A percentile compares a stretch with the other conserved stretches of the same genome.
phyloP scores from a whole-genome alignment of 2,329 filamentous ascomycete genomes.

The Trichoderma cornu-damae region DNA sequence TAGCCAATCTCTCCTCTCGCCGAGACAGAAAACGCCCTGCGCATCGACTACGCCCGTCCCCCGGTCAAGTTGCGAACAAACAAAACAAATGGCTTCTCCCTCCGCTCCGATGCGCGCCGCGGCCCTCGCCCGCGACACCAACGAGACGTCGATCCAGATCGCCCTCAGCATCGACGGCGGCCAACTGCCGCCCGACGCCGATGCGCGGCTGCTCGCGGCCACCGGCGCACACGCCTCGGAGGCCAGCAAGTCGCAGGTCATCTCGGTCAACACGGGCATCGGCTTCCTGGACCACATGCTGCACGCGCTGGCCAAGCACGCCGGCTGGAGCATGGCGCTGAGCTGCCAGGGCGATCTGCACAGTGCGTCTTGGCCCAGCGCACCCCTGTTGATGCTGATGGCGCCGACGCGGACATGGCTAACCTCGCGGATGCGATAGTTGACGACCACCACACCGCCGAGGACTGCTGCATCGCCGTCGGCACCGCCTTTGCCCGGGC shows the following conservation, averaged over 20 bases:
- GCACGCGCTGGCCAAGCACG: constrained; percentile 92
- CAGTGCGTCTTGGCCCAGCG: constrained; percentile 53
- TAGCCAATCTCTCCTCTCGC: neutral
- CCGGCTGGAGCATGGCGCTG: constrained; percentile 84
- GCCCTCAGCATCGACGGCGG: constrained; percentile 93
- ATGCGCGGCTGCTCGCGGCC: constrained; percentile 47
- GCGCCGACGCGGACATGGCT: too few species aligned
- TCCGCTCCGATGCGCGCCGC: constrained; percentile 35
- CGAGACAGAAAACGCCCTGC: neutral
- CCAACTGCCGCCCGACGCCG: constrained; percentile 60
- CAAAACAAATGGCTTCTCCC: constrained; percentile 4
- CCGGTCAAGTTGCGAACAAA: too few species aligned
- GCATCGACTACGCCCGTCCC: too few species aligned
- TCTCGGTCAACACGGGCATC: constrained; percentile 86
- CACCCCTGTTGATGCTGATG: too few species aligned
- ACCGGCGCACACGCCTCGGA: constrained; percentile 73
- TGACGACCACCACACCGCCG: constrained; percentile 97
- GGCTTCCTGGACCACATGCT: constrained; percentile 99
- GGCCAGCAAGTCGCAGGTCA: constrained; percentile 75
- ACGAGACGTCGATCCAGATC: constrained; percentile 95
- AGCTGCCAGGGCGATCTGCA: constrained; percentile 84
- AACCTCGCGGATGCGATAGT: too few species aligned
- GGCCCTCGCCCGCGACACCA: constrained; percentile 81
- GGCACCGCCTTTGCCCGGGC: constrained; percentile 78
- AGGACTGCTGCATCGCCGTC: constrained; percentile 90